These are phyloP conservation scores for Hypoxylon sp. DNA, from an alignment of 2,329 filamentous ascomycete species.

Conservation along the genomic window DNA sequence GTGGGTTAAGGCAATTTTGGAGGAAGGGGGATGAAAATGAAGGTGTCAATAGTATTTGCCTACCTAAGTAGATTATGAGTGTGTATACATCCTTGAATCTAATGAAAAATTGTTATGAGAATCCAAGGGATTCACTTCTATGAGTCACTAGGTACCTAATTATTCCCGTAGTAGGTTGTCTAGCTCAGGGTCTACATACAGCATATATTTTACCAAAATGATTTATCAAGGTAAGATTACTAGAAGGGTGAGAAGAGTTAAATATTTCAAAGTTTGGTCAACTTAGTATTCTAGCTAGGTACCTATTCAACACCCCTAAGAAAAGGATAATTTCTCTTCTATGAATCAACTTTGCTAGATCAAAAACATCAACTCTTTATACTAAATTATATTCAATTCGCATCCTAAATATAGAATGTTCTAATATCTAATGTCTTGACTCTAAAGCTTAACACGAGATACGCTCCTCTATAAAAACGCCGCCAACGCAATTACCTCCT, in stretches of 20 bases:
- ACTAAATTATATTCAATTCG: slow-evolving; percentile 11
- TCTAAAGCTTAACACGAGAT: slow-evolving; percentile 10
- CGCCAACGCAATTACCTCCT: slow-evolving; percentile 27
- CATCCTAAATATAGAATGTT: slow-evolving; percentile 9
- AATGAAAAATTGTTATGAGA: slow-evolving; percentile 3
- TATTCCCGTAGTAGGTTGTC: neutral
- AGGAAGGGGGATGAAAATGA: neutral
- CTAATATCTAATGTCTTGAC: slow-evolving; percentile 28
- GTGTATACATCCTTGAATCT: slow-evolving; percentile 13
- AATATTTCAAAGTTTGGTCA: too few species aligned
- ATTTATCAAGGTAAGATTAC: neutral
- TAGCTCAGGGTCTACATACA: neutral
- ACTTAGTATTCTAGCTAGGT: too few species aligned
- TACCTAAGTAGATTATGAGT: neutral
- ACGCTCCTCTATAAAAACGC: slow-evolving; percentile 37
- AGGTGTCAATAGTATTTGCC: slow-evolving; percentile 11
- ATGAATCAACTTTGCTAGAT: neutral
- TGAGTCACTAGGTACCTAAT: neutral
- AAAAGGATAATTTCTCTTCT: neutral
- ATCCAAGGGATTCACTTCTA: neutral
- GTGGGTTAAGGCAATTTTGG: neutral
- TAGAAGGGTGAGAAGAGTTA: too few species aligned
- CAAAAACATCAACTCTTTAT: neutral
- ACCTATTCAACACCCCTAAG: neutral
- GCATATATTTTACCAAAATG: neutral